A percentile compares a stretch with the other conserved stretches of the same genome.
Evolutionary conservation across 2,329 filamentous ascomycete genomes (phyloP).

Genomic region (Mariannaea sp.): DNA sequence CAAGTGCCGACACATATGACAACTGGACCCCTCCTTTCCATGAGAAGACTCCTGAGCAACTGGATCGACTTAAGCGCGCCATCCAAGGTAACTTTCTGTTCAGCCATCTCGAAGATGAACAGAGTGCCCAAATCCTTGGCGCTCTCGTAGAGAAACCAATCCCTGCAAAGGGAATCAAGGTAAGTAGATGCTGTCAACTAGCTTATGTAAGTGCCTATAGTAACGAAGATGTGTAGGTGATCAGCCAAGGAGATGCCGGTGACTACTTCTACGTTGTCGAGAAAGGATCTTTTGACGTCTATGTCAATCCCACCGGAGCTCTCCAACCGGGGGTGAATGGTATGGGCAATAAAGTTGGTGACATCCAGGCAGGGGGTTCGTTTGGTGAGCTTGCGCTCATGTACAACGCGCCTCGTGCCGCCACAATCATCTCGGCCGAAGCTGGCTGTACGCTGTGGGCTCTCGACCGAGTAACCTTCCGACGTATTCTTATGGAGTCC

Average conservation of each 20-base stretch:
- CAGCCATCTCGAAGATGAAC: conserved; percentile 91
- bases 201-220: conserved; percentile 4
- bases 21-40: conserved; percentile 90
- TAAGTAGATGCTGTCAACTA: conserved; percentile 37
- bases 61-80: conserved; percentile 76
- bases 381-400: conserved; percentile 97
- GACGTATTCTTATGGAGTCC: conserved; percentile 96
- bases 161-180: conserved; percentile 83
- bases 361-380: conserved; percentile 84
- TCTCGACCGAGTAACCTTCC: conserved; percentile 93
- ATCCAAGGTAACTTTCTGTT: conserved; percentile 94
- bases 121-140: conserved; percentile 82
- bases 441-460: conserved; percentile 85
- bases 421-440: conserved; percentile 87
- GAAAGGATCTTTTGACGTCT: conserved; percentile 85
- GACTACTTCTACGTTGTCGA: conserved; percentile 99
- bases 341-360: conserved; percentile 80
- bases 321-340: conserved; percentile 82
- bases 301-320: conserved; percentile 78
- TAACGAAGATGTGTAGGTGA: conserved; percentile 67
- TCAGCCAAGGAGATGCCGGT: conserved; percentile 91
- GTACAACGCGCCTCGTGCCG: conserved; percentile 97
- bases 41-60: conserved; percentile 81
- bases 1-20: conserved; percentile 78
- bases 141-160: conserved; percentile 95